Base-by-base conservation (phyloP, 2,329 filamentous ascomycete genomes). In the Arthrobotrys iridis region DNA sequence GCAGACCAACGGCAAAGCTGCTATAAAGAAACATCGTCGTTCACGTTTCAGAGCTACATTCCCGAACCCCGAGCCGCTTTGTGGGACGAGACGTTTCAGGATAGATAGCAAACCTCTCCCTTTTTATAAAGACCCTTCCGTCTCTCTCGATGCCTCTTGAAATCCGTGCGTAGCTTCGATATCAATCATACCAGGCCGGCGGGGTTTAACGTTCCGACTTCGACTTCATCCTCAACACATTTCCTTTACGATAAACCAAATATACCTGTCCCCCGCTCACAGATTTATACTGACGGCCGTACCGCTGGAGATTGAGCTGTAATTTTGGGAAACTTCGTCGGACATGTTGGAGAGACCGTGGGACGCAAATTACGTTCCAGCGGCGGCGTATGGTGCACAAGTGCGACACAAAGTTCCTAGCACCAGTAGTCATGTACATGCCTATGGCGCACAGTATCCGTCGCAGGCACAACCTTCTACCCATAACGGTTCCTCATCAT, bases 331-430 rank as follows among this genome's bases (percentile, higher is more conserved):
- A 20, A 65, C 40, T 40, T 50, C 10, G 57, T 68, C 55, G 71
- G 71, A 68, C 63, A 75, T 75, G 71, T 75, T 75, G 71, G 71
- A 75, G 71, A 75, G 71, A 75, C 71, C 71, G 71, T 75, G 71
- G 71, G 71, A 75, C 71, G 71, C 63, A 58, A 75, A 68, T 64
- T 75, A 75, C 71, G 63, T 68, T 75, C 71, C 71, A 75, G 71
- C 71, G 63, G 64, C 71, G 63, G 55, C 58, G 63, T 75, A 75
- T 52, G 71, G 71, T 60, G 63, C 71, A 75, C 71, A 75, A 64
- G 71, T 67, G 46, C 71, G 71, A 75, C 63, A 75, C 30, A 75
- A 75, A 63, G 46, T 75, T 64, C 63, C 71, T 18, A 75, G 63
- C 63, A 68, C 63, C 71, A 66, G 63, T 52, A 74, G 70, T 58